Base-by-base conservation (phyloP, 148 eudicot species). In the Fagopyrum tataricum region DNA sequence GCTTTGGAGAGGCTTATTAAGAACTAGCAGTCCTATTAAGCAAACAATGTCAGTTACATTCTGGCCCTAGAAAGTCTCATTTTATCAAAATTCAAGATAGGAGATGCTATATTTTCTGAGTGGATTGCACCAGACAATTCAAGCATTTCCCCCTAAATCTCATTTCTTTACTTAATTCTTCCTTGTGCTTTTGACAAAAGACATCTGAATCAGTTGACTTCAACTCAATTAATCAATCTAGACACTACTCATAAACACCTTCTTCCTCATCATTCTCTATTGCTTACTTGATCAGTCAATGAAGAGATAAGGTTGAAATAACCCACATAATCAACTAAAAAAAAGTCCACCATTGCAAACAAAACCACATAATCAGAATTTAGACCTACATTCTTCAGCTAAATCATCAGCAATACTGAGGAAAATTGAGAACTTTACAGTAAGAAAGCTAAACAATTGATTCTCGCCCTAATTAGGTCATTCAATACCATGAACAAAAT, bases 341-440 rank as follows among this genome's bases (percentile, higher is more conserved):
- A 37, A 31, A 6, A 64, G 39, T 10, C 43, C 44, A 39, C 20
- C 69, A 64, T 37, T 64, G 40, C 62, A 56, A 56, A 64, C 43
- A 37, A 37, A 64, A 59, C 26, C 7, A 0, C 5, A 61, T 13
- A 31, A 61, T 61, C 43, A 37, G 43, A 31, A 11, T 4, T 14
- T 64, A 64, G 18, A 14, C 69, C 44, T 64, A 37, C 69, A 64
- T 58, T 23, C 37, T 23, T 58, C 64, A 58, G 64, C 37, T 20
- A 7, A 23, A 11, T 10, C 11, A 58, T 58, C 64, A 58, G 64
- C 39, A 58, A 53, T 53, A 53, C 59, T 14, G 23, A 53, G 23
- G 7, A 53, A 53, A 53, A 5, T 53, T 53, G 59, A 53, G 59
- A 53, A 17, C 23, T 52, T 52, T 2, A 21, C 12, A 46, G 15